These are phyloP conservation scores for Podaxis sp. DNA, from an alignment of 768 basidiomycete genomes.

Conservation along the genomic window DNA sequence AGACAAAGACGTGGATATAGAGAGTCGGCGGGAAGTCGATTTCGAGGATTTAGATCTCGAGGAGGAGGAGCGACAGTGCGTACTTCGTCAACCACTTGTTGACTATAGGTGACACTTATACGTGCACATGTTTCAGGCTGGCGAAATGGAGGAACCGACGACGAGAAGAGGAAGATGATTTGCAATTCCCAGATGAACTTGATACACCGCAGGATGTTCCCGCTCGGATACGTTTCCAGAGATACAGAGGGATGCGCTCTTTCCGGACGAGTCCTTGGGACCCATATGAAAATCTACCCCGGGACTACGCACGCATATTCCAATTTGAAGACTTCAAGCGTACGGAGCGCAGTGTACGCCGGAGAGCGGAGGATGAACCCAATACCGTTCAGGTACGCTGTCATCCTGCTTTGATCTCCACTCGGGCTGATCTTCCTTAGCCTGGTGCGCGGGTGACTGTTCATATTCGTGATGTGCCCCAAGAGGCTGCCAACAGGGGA, in stretches of 20 bases:
- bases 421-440: constrained; percentile 36
- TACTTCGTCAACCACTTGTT: constrained; percentile 14
- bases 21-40: constrained; percentile 48
- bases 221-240: constrained; percentile 82
- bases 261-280: constrained; percentile 98
- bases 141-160: constrained; percentile 67
- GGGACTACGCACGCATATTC: constrained; percentile 94
- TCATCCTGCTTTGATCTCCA: constrained; percentile 1
- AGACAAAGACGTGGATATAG: constrained; percentile 59
- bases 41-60: constrained; percentile 81
- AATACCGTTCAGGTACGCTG: constrained; percentile 61
- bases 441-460: constrained; percentile 81
- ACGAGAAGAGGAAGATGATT: constrained; percentile 78
- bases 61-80: constrained; percentile 87
- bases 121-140: constrained; percentile 42
- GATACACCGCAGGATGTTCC: constrained; percentile 88
- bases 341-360: constrained; percentile 71
- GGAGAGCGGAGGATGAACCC: constrained; percentile 63
- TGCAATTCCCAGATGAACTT: constrained; percentile 93
- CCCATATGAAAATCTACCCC: constrained; percentile 91
- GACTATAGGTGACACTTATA: neutral
- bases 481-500: constrained; percentile 44
- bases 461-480: constrained; percentile 73
- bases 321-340: constrained; percentile 94
- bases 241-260: constrained; percentile 87